Base-by-base conservation (phyloP, 306 rosid genomes). In the Trifolium fragiferum region DNA sequence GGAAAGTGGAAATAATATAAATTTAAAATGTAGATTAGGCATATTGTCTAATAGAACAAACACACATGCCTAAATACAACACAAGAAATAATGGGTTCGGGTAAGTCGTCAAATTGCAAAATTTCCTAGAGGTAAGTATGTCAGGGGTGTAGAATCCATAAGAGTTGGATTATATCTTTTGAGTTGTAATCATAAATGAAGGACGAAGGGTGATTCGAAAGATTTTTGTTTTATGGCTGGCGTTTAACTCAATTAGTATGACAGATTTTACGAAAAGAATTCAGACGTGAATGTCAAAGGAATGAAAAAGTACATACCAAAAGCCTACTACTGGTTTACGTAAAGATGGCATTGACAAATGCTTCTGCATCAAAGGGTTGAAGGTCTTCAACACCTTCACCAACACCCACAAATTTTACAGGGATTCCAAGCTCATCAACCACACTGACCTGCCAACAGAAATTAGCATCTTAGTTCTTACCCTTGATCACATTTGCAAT, bases 391-490 rank as follows among this genome's bases (percentile, higher is more conserved):
- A 93, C 81, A 55, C 90, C 86, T 86, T 93, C 97, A 54, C 98
- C 98, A 53, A 93, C 97, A 54, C 98, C 98, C 59, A 93, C 91
- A 80, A 93, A 93, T 84, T 93, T 93, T 51, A 93, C 93, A 14
- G 97, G 98, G 79, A 93, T 93, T 79, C 94, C 93, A 59, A 93
- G 98, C 75, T 93, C 98, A 83, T 88, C 90, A 20, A 93, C 98
- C 73, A 91, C 98, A 63, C 98, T 89, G 73, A 91, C 98, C 98
- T 93, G 92, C 57, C 75, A 83, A 67, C 74, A 66, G 11, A 63
- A 67, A 70, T 67, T 15, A 32, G 53, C 23, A 70, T 59, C 75
- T 68, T 33, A 59, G 21, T 50, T 66, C 16, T 76, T 27, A 68
- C 11, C 33, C 51, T 21, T 63, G 54, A 53, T 41, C 75, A 54